Evolutionary conservation across 768 basidiomycete species (phyloP).

Genomic region (Leucosporidium creatinivorum): DNA sequence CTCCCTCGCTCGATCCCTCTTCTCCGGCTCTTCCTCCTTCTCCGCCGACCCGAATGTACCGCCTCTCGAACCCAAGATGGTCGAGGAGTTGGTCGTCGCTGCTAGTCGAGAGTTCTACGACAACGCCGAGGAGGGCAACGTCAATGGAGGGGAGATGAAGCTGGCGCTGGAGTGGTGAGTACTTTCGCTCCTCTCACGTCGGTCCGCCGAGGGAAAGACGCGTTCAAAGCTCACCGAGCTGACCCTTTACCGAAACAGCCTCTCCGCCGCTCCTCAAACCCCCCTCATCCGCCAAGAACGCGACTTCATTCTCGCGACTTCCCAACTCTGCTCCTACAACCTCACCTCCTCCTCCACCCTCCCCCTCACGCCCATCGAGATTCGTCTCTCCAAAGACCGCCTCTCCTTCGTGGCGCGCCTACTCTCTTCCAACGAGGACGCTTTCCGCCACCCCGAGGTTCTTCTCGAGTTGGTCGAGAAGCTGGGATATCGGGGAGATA

Average conservation of each 20-base stretch:
- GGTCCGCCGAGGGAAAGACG: background rate
- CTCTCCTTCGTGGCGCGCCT: conserved; percentile 80
- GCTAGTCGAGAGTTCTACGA: conserved; percentile 89
- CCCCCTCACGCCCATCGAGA: conserved; percentile 81
- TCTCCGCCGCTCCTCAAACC: conserved; percentile 64
- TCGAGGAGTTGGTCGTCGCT: conserved; percentile 70
- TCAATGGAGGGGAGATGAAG: conserved; percentile 91
- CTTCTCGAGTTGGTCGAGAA: conserved; percentile 83
- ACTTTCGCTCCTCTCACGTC: background rate
- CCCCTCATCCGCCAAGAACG: conserved; percentile 61
- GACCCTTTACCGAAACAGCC: conserved; percentile 48
- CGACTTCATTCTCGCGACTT: conserved; percentile 96
- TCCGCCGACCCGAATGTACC: conserved; percentile 38
- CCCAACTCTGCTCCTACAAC: conserved; percentile 86
- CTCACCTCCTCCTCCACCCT: conserved; percentile 64
- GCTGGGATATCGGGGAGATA: conserved; percentile 65
- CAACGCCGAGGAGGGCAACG: conserved; percentile 84
- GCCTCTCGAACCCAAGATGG: conserved; percentile 46
- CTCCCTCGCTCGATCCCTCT: conserved; percentile 17
- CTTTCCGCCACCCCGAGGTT: conserved; percentile 85
- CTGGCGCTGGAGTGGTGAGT: conserved; percentile 88
- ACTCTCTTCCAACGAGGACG: conserved; percentile 72
- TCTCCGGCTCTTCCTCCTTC: conserved; percentile 50
- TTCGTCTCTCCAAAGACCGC: conserved; percentile 81
- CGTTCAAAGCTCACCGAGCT: background rate